Base-by-base conservation (phyloP, 2,329 filamentous ascomycete genomes). In the Beauveria australis region DNA sequence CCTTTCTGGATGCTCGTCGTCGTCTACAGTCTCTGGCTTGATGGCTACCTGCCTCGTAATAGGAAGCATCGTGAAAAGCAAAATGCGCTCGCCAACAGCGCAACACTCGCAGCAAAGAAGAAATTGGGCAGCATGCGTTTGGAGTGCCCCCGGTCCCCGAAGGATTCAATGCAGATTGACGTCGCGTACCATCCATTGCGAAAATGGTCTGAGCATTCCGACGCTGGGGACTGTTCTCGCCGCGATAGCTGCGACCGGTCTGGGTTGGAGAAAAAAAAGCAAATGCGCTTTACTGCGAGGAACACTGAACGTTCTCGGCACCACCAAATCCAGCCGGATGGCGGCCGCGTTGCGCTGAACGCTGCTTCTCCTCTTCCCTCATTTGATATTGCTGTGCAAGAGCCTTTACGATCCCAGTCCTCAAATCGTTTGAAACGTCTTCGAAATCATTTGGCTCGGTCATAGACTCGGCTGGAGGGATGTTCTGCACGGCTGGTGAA, bases 371-470 rank as follows among this genome's bases (percentile, higher is more conserved):
- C 12, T 37, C 86, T 62, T 86, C 87, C 65, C 89, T 88, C 49
- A 88, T 89, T 66, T 88, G 82, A 59, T 82, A 82, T 70, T 84
- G 81, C 40, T 79, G 75, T 51, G 33, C 33, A 16, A 37, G 33
- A 37, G 33, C 33, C 12, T 37, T 37, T 37, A 37, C 33, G 33
- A 37, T 37, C 12, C 33, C 33, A 5, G 33, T 37, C 33, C 33
- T 37, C 33, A 37, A 37, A 37, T 37, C 33, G 12, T 16, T 37
- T 5, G 33, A 37, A 47, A 95, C 80, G 63, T 95, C 89, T 74
- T 97, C 92, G 40, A 97, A 82, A 55, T 89, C 85, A 68, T 88
- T 95, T 67, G 91, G 88, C 71, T 99, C 94, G 22, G 89, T 89
- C 92, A 97, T 97, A 37, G 89, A 87, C 71, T 97, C 92, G 30